Conservation (phyloP, 1,284 basidiomycete species). For the Lignosus rhinocerotis region DNA sequence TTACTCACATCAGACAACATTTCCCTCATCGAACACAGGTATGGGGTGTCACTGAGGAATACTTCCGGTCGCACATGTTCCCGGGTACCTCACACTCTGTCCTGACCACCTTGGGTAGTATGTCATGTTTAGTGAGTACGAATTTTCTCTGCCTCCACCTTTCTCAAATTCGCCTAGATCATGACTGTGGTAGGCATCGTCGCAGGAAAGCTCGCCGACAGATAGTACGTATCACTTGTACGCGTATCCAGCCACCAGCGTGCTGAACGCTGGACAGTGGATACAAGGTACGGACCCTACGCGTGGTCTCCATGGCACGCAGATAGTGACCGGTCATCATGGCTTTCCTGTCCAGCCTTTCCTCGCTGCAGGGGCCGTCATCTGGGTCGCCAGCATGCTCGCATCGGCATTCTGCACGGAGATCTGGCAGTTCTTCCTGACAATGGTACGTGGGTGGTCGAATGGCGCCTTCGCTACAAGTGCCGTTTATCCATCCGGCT, state of each 20-base stretch:
- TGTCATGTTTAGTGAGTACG: conserved; percentile 25
- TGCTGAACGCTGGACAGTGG: conserved; percentile 14
- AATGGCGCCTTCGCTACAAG: background rate
- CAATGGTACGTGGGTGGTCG: conserved; percentile 18
- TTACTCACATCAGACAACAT: background rate
- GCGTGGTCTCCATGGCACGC: background rate
- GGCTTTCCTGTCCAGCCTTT: conserved; percentile 18
- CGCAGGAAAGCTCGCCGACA: conserved; percentile 30
- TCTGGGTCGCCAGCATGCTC: conserved; percentile 29
- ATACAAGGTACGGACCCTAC: conserved; percentile 16
- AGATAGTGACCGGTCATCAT: background rate
- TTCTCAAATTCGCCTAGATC: conserved; percentile 11
- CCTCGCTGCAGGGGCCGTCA: conserved; percentile 23
- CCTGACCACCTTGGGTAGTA: conserved; percentile 27
- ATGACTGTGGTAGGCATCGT: conserved; percentile 28
- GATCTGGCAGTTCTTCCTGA: conserved; percentile 32
- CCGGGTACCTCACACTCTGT: conserved; percentile 23
- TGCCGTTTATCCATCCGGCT: background rate
- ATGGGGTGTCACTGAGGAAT: conserved; percentile 31
- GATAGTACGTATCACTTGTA: conserved; percentile 23
- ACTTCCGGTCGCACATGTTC: conserved; percentile 26
- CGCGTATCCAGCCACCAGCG: background rate
- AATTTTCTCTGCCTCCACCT: background rate
- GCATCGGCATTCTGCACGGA: conserved; percentile 29
- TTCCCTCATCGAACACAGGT: conserved; percentile 16